Conservation (phyloP, 371 early-diverging fungal genomes). For the Mortierella sp. region DNA sequence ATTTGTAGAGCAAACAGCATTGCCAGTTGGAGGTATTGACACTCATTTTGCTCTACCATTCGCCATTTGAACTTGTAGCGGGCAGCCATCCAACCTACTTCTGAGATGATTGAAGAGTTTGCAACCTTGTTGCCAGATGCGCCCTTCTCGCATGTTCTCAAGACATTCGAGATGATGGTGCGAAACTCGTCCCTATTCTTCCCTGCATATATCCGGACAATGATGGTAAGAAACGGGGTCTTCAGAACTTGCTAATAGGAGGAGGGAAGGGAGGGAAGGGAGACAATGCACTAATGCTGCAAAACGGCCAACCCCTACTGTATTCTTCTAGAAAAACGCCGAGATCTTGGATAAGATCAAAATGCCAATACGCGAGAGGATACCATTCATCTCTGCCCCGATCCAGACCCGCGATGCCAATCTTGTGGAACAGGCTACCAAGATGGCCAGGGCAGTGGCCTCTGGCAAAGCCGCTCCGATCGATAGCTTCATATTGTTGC, state of each 20-base stretch:
- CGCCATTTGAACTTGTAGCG: too few relatives aligned
- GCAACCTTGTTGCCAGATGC: conserved; percentile 75
- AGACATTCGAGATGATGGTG: conserved; percentile 50
- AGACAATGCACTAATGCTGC: too few relatives aligned
- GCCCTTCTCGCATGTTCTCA: conserved; percentile 71
- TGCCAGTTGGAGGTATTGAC: too few relatives aligned
- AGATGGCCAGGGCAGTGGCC: conserved; percentile 59
- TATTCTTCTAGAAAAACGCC: conserved; percentile 62
- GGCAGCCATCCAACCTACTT: conserved; percentile 83
- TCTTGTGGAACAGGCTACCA: conserved; percentile 43
- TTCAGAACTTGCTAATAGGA: too few relatives aligned
- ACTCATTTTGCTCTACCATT: too few relatives aligned
- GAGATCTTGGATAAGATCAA: conserved; percentile 68
- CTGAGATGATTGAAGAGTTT: conserved; percentile 87
- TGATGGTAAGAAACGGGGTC: conserved; percentile 33
- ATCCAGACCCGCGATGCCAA: conserved; percentile 58
- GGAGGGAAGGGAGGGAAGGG: too few relatives aligned
- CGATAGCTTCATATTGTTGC: conserved; percentile 64
- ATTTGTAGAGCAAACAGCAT: too few relatives aligned
- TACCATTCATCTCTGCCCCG: conserved; percentile 75
- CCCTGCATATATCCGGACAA: conserved; percentile 20
- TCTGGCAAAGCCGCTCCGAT: conserved; percentile 54
- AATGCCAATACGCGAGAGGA: conserved; percentile 71
- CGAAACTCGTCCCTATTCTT: conserved; percentile 33
- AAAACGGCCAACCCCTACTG: too few relatives aligned